Conservation (phyloP, 2,329 filamentous ascomycete genomes). For the Phialophora expanda region DNA sequence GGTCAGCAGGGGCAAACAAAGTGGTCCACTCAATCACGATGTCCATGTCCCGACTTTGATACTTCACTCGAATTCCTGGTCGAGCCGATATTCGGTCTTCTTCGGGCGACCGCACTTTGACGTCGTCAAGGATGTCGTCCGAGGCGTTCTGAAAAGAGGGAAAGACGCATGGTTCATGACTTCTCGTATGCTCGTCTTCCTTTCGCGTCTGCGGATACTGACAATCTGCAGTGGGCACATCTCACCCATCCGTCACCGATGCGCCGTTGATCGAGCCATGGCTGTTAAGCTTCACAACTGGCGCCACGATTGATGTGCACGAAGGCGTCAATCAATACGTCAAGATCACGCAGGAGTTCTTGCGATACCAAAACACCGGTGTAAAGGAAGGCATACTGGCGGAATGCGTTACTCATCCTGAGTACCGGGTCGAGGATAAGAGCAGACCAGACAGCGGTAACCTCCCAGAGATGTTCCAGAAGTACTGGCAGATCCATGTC, state of each 20-base stretch:
- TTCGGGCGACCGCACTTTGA: conserved; percentile 69
- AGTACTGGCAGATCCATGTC: conserved; percentile 36
- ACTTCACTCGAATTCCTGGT: conserved; percentile 70
- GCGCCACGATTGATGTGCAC: conserved; percentile 62
- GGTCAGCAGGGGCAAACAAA: conserved; percentile 58
- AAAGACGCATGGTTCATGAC: conserved; percentile 60
- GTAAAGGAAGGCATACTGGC: conserved; percentile 56
- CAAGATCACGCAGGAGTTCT: conserved; percentile 62
- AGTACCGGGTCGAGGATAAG: conserved; percentile 33
- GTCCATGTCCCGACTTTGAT: conserved; percentile 65
- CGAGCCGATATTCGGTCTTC: conserved; percentile 61
- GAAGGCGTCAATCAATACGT: conserved; percentile 67
- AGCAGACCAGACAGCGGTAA: conserved; percentile 16
- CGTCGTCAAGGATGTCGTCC: conserved; percentile 63
- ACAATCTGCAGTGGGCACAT: conserved; percentile 50
- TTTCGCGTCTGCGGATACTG: neutral
- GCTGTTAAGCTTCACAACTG: conserved; percentile 66
- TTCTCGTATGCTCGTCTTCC: conserved; percentile 39
- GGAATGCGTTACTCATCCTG: conserved; percentile 51
- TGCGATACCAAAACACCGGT: conserved; percentile 55
- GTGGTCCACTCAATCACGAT: conserved; percentile 65
- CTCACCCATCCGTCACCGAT: conserved; percentile 70
- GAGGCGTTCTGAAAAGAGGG: conserved; percentile 52
- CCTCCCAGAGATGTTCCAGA: conserved; percentile 18
- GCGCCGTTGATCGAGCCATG: conserved; percentile 68